Conservation (phyloP, 2,329 filamentous ascomycete species). For the Cladosporium sp. region DNA sequence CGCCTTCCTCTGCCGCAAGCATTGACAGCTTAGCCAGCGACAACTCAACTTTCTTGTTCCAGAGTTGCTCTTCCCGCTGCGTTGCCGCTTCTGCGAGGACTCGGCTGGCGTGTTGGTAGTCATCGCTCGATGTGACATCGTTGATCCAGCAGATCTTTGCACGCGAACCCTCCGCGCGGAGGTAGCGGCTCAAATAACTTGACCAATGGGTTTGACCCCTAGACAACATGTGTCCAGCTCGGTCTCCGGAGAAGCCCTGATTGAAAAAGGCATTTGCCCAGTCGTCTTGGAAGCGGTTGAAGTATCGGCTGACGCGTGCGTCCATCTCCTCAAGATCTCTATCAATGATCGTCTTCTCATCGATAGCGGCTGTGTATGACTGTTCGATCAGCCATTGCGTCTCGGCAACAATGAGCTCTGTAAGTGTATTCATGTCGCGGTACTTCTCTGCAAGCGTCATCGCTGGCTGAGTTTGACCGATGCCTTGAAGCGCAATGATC, state of each 20-base stretch:
- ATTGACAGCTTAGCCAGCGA: constrained; percentile 77
- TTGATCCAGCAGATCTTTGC: constrained; percentile 92
- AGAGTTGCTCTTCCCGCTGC: constrained; percentile 70
- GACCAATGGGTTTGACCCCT: constrained; percentile 62
- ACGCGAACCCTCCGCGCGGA: constrained; percentile 67
- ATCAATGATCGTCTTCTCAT: constrained; percentile 36
- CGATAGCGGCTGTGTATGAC: constrained; percentile 16
- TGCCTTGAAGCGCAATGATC: constrained; percentile 38
- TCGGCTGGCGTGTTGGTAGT: constrained; percentile 68
- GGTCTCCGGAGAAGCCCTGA: constrained; percentile 63
- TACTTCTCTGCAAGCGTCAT: constrained; percentile 61
- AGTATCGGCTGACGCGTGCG: constrained; percentile 45
- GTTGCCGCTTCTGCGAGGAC: constrained; percentile 68
- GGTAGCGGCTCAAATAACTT: constrained; percentile 69
- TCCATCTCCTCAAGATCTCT: constrained; percentile 43
- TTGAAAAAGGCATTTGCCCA: constrained; percentile 78
- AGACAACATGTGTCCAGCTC: constrained; percentile 57
- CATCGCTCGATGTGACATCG: constrained; percentile 71
- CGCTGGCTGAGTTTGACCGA: constrained; percentile 55
- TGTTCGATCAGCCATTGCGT: constrained; percentile 33
- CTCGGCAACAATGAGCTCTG: constrained; percentile 47
- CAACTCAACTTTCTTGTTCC: constrained; percentile 90
- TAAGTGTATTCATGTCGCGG: constrained; percentile 59
- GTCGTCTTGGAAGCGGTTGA: constrained; percentile 60
- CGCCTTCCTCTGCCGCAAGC: constrained; percentile 56